phyloP scores from a whole-genome alignment of 1,284 basidiomycete species.

The Leccinum pseudoinsigne region DNA sequence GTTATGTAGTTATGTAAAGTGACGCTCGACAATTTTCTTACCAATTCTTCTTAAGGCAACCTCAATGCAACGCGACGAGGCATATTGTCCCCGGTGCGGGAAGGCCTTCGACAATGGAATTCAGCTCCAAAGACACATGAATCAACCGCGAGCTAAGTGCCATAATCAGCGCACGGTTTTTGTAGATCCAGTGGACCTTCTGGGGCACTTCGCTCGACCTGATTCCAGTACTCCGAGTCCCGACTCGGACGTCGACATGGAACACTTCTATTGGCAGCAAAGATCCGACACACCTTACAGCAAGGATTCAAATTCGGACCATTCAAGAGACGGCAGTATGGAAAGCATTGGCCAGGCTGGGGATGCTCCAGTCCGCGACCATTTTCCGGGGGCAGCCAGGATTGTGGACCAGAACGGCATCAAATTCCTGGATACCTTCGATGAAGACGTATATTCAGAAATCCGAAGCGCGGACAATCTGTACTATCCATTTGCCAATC shows the following conservation, averaged over 20 bases:
- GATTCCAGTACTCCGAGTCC: neutral
- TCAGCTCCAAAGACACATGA: neutral
- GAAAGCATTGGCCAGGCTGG: neutral
- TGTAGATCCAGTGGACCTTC: neutral
- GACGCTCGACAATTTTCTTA: too few species aligned
- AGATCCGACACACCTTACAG: neutral
- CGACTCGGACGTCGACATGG: neutral
- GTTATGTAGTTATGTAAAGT: too few species aligned
- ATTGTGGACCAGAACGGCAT: neutral
- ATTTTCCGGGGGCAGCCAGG: slow-evolving; percentile 1
- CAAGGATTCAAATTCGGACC: neutral
- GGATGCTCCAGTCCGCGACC: neutral
- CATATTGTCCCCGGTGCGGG: too few species aligned
- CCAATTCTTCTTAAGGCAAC: too few species aligned
- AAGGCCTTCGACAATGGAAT: too few species aligned
- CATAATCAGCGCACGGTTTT: neutral
- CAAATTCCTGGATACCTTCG: slow-evolving; percentile 1
- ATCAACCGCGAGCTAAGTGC: slow-evolving; percentile 1
- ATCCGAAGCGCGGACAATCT: neutral
- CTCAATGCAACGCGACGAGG: too few species aligned
- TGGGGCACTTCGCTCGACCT: neutral
- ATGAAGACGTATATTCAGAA: neutral
- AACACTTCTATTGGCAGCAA: neutral
- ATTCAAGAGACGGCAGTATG: neutral
- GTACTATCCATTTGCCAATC: slow-evolving; percentile 2